Percentiles rank a stretch among this genome's conserved stretches.
Evolutionary conservation across 225 moss, liverwort and hornwort species (phyloP).

Genomic region (Physcomitrium patens): DNA sequence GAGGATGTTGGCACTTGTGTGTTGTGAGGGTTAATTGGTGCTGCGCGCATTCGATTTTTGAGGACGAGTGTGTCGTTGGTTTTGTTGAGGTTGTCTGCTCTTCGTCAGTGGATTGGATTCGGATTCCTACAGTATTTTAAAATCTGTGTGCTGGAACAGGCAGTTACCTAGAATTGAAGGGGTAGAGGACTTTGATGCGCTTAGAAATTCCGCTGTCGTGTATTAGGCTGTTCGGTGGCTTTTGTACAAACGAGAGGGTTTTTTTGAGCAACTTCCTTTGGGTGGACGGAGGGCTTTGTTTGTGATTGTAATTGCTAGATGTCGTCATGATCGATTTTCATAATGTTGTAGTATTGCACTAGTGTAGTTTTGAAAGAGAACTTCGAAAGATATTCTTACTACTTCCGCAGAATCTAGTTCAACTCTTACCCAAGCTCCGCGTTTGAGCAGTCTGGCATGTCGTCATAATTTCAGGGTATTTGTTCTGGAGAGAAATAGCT

Average conservation of each 20-base stretch:
- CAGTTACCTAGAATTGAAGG: background rate
- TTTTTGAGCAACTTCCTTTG: background rate
- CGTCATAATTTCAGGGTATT: too few species aligned
- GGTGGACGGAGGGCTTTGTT: background rate
- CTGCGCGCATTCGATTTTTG: constrained; percentile 4
- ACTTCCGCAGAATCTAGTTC: background rate
- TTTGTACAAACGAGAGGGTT: background rate
- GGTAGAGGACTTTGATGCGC: background rate
- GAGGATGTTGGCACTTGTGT: background rate
- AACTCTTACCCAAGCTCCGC: background rate
- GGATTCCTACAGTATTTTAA: background rate
- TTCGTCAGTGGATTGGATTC: background rate
- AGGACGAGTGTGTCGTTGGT: background rate
- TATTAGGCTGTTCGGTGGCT: background rate
- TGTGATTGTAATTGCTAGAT: constrained; percentile 14
- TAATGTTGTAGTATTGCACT: background rate
- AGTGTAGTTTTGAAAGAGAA: background rate
- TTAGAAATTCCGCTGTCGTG: background rate
- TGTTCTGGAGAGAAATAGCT: too few species aligned
- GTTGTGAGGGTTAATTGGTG: background rate
- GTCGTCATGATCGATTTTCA: constrained; percentile 1
- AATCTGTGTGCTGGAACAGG: background rate
- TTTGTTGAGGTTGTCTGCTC: constrained; percentile 6
- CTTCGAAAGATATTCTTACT: background rate
- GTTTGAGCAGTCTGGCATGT: too few species aligned